phyloP scores from a whole-genome alignment of 2,329 filamentous ascomycete species.

The Aspergillus fumigatus region DNA sequence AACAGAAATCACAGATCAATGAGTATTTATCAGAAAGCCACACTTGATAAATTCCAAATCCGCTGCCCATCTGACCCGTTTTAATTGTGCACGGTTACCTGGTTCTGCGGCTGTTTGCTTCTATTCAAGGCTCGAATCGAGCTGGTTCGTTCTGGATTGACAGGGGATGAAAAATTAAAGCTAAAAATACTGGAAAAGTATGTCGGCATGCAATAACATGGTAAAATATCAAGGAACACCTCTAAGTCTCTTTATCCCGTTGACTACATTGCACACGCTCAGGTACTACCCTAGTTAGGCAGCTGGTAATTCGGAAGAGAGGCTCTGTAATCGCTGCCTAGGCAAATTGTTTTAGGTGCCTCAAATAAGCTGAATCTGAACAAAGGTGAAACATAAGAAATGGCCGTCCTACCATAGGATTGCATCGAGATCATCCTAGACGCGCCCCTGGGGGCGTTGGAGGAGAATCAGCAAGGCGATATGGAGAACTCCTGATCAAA shows the following conservation, averaged over 20 bases:
- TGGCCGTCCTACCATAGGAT: neutral
- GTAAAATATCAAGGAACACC: neutral
- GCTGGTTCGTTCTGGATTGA: neutral
- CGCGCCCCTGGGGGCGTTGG: slow-evolving; percentile 8
- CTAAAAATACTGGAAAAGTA: no score
- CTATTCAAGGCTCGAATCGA: neutral
- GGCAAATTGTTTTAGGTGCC: neutral
- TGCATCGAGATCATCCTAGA: neutral
- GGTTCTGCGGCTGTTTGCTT: neutral
- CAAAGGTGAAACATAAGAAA: neutral
- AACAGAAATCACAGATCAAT: neutral
- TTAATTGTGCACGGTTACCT: neutral
- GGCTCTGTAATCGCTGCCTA: neutral
- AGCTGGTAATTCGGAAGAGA: neutral
- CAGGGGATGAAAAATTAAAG: no score
- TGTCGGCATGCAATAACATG: neutral
- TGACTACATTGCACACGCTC: neutral
- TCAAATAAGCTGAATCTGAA: neutral
- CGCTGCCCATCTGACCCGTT: neutral
- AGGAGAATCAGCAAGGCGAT: neutral
- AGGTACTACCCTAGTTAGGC: neutral
- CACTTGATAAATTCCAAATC: neutral
- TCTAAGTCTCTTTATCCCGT: neutral
- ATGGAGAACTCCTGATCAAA: neutral
- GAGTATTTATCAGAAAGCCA: neutral